These are phyloP conservation scores for Neonectria ditissima DNA, from an alignment of 2,329 filamentous ascomycete species.

Conservation along the genomic window DNA sequence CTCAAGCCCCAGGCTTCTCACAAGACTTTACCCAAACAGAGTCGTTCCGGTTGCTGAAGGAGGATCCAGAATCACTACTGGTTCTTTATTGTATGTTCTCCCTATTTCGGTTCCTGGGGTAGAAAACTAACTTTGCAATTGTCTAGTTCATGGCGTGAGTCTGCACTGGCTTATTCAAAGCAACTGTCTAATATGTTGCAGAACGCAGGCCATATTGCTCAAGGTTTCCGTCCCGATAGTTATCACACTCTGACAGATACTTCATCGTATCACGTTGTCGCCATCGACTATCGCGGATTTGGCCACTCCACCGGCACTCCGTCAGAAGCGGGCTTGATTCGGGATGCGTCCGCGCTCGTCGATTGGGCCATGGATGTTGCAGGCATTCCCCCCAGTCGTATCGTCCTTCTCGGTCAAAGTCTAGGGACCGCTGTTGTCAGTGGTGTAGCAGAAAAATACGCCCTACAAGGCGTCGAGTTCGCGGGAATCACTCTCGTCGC, in stretches of 20 bases:
- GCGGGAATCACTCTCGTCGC: conserved; percentile 84
- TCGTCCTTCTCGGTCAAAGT: conserved; percentile 87
- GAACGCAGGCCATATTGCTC: conserved; percentile 89
- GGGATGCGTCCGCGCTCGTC: conserved; percentile 79
- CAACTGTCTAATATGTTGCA: conserved; percentile 50
- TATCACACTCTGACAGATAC: conserved; percentile 82
- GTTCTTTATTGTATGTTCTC: conserved; percentile 70
- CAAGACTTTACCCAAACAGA: conserved; percentile 66
- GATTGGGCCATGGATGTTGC: conserved; percentile 77
- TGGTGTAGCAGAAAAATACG: conserved; percentile 79
- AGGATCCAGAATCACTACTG: conserved; percentile 72
- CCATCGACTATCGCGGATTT: conserved; percentile 92
- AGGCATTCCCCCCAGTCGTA: conserved; percentile 74
- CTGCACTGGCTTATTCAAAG: background rate
- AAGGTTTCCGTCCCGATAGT: conserved; percentile 79
- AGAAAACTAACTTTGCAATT: conserved; percentile 24
- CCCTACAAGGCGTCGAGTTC: conserved; percentile 72
- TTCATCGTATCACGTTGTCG: conserved; percentile 82
- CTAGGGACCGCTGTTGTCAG: conserved; percentile 87
- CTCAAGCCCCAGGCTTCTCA: conserved; percentile 62
- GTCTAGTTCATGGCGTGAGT: conserved; percentile 73
- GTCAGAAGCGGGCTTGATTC: conserved; percentile 83
- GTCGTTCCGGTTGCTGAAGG: conserved; percentile 71
- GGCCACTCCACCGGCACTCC: conserved; percentile 84
- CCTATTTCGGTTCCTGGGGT: background rate